Conservation (phyloP, 2,329 filamentous ascomycete species). For the Rhynchosporium secalis region DNA sequence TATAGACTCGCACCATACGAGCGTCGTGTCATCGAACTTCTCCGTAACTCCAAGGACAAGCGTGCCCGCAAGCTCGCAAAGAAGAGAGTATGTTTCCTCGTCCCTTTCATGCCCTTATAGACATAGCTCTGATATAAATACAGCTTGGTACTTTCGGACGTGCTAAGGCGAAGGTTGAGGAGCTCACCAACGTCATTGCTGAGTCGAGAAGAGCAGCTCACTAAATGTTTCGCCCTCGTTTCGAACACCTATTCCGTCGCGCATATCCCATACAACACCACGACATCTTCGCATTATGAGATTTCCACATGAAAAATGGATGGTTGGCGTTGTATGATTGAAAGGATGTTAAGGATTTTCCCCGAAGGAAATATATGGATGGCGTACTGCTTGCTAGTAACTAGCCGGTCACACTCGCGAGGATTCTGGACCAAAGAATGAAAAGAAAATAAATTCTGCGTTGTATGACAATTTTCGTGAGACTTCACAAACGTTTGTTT, state of each 20-base stretch:
- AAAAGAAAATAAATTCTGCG: conserved; percentile 12
- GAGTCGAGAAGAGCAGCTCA: conserved; percentile 82
- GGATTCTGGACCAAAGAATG: background rate
- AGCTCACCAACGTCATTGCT: conserved; percentile 96
- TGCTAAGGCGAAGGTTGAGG: conserved; percentile 99
- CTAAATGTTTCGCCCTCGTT: conserved; percentile 49
- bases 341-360: conserved; percentile 16
- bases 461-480: background rate
- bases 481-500: background rate
- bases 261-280: background rate
- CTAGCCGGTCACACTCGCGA: background rate
- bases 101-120: background rate
- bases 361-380: background rate
- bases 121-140: conserved; percentile 19
- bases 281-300: conserved; percentile 9
- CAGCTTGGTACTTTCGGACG: conserved; percentile 97
- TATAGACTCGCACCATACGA: conserved; percentile 85
- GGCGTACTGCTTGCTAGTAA: background rate
- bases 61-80: conserved; percentile 98
- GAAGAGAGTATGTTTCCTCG: conserved; percentile 76
- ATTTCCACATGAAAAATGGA: conserved; percentile 18
- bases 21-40: conserved; percentile 97
- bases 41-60: conserved; percentile 99
- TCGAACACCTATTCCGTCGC: background rate
- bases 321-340: conserved; percentile 33